Evolutionary conservation across 1,139 yeast genomes (phyloP), one percentile per base, ranked within the genome.

Genomic region (Kodamaea ohmeri): DNA sequence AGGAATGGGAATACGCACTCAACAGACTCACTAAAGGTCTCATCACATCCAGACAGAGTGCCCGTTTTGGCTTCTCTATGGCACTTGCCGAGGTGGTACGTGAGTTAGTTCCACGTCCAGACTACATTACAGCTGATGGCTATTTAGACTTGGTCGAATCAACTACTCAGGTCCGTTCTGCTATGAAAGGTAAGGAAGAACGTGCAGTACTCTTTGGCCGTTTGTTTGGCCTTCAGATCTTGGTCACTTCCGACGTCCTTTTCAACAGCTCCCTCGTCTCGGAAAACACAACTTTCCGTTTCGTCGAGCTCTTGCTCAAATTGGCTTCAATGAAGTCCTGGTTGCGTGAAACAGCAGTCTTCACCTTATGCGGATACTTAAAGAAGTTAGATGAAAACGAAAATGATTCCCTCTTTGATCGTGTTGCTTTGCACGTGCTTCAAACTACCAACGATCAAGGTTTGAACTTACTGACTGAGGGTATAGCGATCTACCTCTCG

Each of bases 21-120:
- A 77, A 76, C 44, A 73, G 97, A 52, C 68, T 92, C 43, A 73
- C 87, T 42, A 82, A 80, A 49, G 97, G 97, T 35, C 67, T 92
- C 32, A 73, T 87, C 7, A 84, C 96, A 9, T 76, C 89, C 14
- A 76, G 94, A 53, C 95, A 86, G 32, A 73, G 89, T 35, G 95
- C 96, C 1, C 67, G 97, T 41, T 64, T 86, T 30, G 98, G 98
- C 2, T 90, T 84, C 52, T 86, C 96, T 3, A 78, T 88, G 75
- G 94, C 96, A 29, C 65, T 92, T 33, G 79, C 92, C 1, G 97
- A 92, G 58, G 68, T 88, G 1, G 64, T 80, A 16, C 70, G 83
- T 16, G 65, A 76, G 37, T 59, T 74, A n/a, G 53, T 67, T 5
- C 50, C 58, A 5, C 55, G 56, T 11, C 30, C 39, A 2, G 50